Evolutionary conservation across 108 stramenopile species (phyloP).

Genomic region (Cyclotella atomus): DNA sequence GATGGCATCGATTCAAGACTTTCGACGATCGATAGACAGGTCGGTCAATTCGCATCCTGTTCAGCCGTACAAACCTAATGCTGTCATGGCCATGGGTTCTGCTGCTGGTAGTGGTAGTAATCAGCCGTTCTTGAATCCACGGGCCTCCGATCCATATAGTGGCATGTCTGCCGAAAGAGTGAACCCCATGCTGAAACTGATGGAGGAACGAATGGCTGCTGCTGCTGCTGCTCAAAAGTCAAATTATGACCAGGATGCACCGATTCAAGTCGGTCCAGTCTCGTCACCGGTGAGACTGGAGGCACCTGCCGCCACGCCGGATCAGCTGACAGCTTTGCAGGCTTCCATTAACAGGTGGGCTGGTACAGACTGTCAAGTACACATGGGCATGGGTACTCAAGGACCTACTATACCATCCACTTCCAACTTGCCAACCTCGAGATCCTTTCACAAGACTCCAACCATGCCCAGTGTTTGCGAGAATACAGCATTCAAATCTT

Average conservation of each 20-base stretch:
- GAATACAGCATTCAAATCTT: not conserved
- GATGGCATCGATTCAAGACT: conserved; percentile 38
- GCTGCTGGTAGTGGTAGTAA: too few relatives aligned
- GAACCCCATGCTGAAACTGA: conserved; percentile 42
- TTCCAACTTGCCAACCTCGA: not conserved
- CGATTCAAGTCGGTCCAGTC: not conserved
- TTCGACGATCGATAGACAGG: conserved; percentile 24
- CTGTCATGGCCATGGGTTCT: too few relatives aligned
- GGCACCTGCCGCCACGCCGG: not conserved
- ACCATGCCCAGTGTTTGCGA: not conserved
- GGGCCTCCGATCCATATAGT: not conserved
- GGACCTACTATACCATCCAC: too few relatives aligned
- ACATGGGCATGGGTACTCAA: too few relatives aligned
- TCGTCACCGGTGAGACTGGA: not conserved
- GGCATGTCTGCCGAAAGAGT: too few relatives aligned
- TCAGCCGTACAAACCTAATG: too few relatives aligned
- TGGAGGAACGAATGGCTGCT: conserved; percentile 49
- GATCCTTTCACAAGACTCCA: not conserved
- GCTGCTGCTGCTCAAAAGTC: not conserved
- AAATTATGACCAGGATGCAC: not conserved
- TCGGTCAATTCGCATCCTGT: conserved; percentile 12
- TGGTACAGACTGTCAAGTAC: conserved; percentile 6
- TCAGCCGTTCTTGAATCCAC: not conserved
- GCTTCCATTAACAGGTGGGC: conserved; percentile 43
- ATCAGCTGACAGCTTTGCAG: conserved; percentile 22